phyloP scores from a whole-genome alignment of 768 basidiomycete genomes.

The Mycena olivaceomarginata region DNA sequence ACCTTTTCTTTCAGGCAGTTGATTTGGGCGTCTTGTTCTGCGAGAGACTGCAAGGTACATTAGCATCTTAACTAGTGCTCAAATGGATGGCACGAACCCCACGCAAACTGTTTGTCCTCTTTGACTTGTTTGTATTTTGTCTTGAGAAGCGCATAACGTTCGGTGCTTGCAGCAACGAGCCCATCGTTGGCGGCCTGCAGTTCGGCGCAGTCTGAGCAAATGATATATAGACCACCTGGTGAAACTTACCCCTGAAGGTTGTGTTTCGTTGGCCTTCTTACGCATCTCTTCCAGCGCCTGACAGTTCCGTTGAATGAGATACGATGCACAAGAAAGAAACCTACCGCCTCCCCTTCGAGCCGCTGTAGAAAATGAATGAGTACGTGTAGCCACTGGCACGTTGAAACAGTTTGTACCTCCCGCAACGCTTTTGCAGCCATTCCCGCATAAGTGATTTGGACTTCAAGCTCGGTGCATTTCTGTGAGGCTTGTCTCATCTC shows the following conservation, averaged over 20 bases:
- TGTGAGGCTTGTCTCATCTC: neutral
- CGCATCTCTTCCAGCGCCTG: neutral
- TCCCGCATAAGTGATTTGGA: neutral
- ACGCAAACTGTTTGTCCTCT: neutral
- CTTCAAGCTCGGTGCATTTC: slow-evolving; percentile 17
- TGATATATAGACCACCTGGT: too few relatives aligned
- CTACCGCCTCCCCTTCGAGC: slow-evolving; percentile 19
- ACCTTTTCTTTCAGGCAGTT: neutral
- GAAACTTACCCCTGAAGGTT: too few relatives aligned
- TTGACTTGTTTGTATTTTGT: slow-evolving; percentile 12
- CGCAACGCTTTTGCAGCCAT: slow-evolving; percentile 21
- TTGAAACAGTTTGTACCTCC: neutral
- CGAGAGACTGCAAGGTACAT: neutral
- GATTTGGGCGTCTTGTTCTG: neutral
- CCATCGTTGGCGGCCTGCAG: neutral
- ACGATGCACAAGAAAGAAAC: neutral
- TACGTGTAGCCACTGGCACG: too few relatives aligned
- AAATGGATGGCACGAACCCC: neutral
- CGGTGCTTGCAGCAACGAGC: neutral
- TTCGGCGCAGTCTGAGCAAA: neutral
- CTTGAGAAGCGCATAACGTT: neutral
- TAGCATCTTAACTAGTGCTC: neutral
- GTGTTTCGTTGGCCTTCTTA: too few relatives aligned
- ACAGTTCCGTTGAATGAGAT: neutral
- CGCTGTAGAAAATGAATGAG: neutral